Base-by-base conservation (phyloP, 169 alveolate species). In the Eimeria sp. region DNA sequence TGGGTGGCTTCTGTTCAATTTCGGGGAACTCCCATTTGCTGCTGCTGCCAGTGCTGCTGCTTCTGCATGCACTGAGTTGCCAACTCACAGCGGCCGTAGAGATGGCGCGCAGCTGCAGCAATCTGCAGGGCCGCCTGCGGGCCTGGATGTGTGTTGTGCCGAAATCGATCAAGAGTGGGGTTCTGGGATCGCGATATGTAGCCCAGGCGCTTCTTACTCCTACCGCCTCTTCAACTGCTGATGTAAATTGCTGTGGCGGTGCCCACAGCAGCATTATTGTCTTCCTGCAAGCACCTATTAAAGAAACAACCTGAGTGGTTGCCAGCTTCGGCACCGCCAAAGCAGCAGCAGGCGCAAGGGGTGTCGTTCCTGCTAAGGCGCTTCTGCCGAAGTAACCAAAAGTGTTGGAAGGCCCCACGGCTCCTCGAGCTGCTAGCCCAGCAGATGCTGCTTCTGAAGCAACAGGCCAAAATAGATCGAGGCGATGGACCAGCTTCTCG, bases 361-460 rank as follows among this genome's bases (percentile, higher is more conserved):
- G 45, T 40, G 78, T 34, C 3, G 92, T 80, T 54, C 47, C 58
- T 86, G 61, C 20, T 51, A 30, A 47, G 6, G 45, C 27, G 78
- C 78, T 27, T 18, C 47, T 67, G 78, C 91, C n/a, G 70, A 25
- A 47, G 73, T 61, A 67, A 51, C 18, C 51, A 49, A 47, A n/a
- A 22, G 25, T 61, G 43, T 25, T 27, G 80, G 58, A 34, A n/a
- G 30, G 5, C 80, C 43, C 18, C 57, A 25, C 6, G 61, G 43
- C 57, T 34, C 43, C 47, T 34, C 58, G 78, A 27, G 54, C 92
- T 43, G 67, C 61, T 34, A 54, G 57, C 14, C 78, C 92, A 9
- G 63, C 75, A 40, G 92, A 61, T 57, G 80, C 80, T 84, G 92
- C 92, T 58, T 16, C 92, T 30, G 92, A 61, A 86, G 67, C 92